A percentile compares a stretch with the other conserved stretches of the same genome.
Conservation (phyloP, 805 yeast species). For the Wickerhamiella sergipiensis region DNA sequence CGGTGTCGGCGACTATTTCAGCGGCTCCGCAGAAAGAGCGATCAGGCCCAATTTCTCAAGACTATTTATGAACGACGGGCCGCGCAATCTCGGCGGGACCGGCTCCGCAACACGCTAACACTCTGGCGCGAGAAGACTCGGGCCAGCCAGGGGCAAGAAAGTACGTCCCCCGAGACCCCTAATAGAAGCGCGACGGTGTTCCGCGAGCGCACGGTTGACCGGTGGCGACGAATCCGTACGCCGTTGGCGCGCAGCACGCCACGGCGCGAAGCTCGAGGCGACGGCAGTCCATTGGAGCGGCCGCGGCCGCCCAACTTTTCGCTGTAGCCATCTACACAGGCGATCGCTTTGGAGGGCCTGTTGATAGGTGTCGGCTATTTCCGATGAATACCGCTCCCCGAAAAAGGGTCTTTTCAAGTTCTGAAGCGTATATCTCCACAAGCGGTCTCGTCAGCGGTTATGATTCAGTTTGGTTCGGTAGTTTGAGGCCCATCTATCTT, state of each 20-base stretch:
- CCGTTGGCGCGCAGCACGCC: not conserved
- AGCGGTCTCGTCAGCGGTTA: too few relatives aligned
- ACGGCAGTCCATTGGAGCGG: not conserved
- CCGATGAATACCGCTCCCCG: too few relatives aligned
- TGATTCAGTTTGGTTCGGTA: too few relatives aligned
- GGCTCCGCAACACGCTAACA: not conserved
- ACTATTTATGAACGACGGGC: not conserved
- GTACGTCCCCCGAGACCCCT: not conserved
- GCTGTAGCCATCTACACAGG: too few relatives aligned
- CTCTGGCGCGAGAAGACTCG: not conserved
- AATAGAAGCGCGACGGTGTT: not conserved
- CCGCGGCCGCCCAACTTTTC: not conserved
- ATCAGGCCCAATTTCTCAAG: not conserved
- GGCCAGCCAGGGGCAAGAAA: not conserved
- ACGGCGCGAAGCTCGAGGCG: not conserved
- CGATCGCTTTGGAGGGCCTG: too few relatives aligned
- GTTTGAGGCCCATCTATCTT: too few relatives aligned
- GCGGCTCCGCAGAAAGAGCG: not conserved
- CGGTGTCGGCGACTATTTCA: not conserved
- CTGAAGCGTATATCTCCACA: too few relatives aligned
- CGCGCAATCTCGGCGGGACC: not conserved
- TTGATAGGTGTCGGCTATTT: too few relatives aligned
- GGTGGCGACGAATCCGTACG: not conserved
- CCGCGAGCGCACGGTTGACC: not conserved
- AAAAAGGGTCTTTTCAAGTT: too few relatives aligned